Evolutionary conservation across 1,139 yeast genomes (phyloP), one percentile per base, ranked within the genome.

Genomic region (Ogataea hybrid): DNA sequence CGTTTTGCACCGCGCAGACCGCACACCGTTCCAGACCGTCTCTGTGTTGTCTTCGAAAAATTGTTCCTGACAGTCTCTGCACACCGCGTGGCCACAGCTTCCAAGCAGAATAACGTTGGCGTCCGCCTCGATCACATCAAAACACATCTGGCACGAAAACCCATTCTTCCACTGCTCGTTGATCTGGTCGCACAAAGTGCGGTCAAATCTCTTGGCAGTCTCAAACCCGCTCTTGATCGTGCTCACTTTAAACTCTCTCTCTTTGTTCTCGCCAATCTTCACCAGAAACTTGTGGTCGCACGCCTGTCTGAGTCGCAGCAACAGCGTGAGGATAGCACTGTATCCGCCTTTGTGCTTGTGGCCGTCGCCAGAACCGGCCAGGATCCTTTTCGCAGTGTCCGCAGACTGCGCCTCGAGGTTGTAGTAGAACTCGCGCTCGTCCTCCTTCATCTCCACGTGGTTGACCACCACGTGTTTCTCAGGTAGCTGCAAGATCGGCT

Each of bases 281-380:
- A 88, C 92, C 44, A 92, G 68, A 53, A 76, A 81, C 32, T 82
- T 79, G 62, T 92, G 97, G 54, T 90, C 82, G 59, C 97, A 87
- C 2, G 96, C 94, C 64, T 92, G 97, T 47, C 98, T 73, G 53
- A 92, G 70, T 39, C 97, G 73, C 35, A 90, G 66, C 46, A 92
- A 70, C 54, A 90, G 65, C 0, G 89, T 81, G 53, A 92, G 73
- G 43, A 88, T 81, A 44, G 75, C 75, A 5, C 84, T 73, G 56
- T 77, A 79, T 40, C 71, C 65, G 31, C 76, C 74, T 35, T 53
- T 58, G 10, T 59, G 63, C 32, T 59, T 57, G 12, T 41, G 57
- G 28, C 21, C 17, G 50, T 30, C 38, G 5, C 2, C 49, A 11
- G 63, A 58, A 1, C 62, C 54, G n/a, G 61, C 53, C 57, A 83